Percentiles rank a stretch among this genome's conserved stretches.
These are phyloP conservation scores for Sphaerulina vaccinii DNA, from an alignment of 2,329 filamentous ascomycete genomes.

Conservation along the genomic window DNA sequence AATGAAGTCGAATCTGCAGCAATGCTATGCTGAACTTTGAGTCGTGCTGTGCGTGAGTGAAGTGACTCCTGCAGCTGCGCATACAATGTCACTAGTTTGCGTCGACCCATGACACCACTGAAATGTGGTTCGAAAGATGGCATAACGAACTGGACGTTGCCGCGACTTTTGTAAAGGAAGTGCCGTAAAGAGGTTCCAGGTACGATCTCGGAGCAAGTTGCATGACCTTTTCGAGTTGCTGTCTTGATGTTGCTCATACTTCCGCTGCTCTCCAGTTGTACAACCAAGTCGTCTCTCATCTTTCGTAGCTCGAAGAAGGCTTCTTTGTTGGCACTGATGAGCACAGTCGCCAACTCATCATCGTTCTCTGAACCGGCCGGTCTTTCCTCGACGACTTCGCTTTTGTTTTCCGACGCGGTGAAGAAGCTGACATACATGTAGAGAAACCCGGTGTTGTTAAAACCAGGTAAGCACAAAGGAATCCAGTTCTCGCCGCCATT, in stretches of 20 bases:
- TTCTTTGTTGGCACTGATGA: conserved; percentile 91
- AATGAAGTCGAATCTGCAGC: conserved; percentile 74
- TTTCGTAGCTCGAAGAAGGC: conserved; percentile 86
- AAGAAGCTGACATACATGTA: conserved; percentile 99
- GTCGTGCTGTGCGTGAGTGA: conserved; percentile 79
- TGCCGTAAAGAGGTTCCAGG: conserved; percentile 80
- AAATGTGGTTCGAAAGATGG: conserved; percentile 74
- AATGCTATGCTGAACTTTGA: conserved; percentile 82
- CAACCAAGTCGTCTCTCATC: conserved; percentile 61
- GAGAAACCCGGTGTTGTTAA: conserved; percentile 93
- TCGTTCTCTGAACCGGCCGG: conserved; percentile 38
- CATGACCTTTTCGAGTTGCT: conserved; percentile 70
- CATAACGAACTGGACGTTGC: conserved; percentile 96
- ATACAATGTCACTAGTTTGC: conserved; percentile 76
- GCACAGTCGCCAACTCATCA: conserved; percentile 79
- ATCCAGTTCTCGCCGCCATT: conserved; percentile 98
- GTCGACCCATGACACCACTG: conserved; percentile 33
- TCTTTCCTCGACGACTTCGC: conserved; percentile 30
- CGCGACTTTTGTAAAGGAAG: conserved; percentile 92
- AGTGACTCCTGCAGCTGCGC: conserved; percentile 78
- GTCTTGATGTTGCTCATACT: conserved; percentile 71
- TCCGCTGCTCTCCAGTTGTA: conserved; percentile 73
- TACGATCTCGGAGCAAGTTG: conserved; percentile 70
- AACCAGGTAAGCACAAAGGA: conserved; percentile 89
- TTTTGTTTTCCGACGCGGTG: conserved; percentile 52